Conservation (phyloP, 176 grass and related monocot species). For the Cenchrus fungigraminus region DNA sequence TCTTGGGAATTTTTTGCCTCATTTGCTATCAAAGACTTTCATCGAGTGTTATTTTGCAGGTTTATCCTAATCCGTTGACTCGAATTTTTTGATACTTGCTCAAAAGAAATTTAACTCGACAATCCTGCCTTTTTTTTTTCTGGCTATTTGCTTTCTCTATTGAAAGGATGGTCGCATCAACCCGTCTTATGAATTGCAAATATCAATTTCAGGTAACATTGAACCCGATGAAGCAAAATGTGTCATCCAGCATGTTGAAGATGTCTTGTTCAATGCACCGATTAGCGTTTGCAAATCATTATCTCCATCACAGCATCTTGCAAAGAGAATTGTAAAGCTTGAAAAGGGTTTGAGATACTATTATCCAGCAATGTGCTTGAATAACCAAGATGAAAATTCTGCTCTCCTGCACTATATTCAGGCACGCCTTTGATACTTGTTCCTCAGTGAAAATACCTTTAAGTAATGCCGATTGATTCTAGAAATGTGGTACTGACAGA, state of each 20-base stretch:
- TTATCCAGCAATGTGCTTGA: conserved; percentile 67
- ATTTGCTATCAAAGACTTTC: conserved; percentile 73
- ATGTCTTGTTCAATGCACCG: conserved; percentile 62
- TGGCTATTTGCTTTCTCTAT: conserved; percentile 24
- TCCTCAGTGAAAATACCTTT: conserved; percentile 6
- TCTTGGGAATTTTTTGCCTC: conserved; percentile 63
- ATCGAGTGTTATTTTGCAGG: conserved; percentile 87
- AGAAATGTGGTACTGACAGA: neutral
- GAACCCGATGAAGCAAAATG: conserved; percentile 68
- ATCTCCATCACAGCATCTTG: conserved; percentile 79
- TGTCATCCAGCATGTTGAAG: conserved; percentile 71
- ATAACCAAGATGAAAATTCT: conserved; percentile 92
- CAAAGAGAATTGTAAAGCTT: conserved; percentile 93
- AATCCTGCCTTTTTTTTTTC: neutral
- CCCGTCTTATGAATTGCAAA: conserved; percentile 14
- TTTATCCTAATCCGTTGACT: conserved; percentile 43
- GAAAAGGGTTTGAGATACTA: conserved; percentile 77
- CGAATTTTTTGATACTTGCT: conserved; percentile 21
- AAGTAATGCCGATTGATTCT: neutral
- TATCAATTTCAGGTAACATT: conserved; percentile 75
- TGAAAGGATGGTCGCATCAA: neutral
- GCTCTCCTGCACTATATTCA: conserved; percentile 90
- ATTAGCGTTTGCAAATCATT: conserved; percentile 63
- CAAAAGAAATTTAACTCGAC: conserved; percentile 22
- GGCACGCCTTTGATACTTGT: conserved; percentile 46